A percentile compares a stretch with the other conserved stretches of the same genome.
Conservation (phyloP, 768 basidiomycete genomes). For the Amanita inopinata region DNA sequence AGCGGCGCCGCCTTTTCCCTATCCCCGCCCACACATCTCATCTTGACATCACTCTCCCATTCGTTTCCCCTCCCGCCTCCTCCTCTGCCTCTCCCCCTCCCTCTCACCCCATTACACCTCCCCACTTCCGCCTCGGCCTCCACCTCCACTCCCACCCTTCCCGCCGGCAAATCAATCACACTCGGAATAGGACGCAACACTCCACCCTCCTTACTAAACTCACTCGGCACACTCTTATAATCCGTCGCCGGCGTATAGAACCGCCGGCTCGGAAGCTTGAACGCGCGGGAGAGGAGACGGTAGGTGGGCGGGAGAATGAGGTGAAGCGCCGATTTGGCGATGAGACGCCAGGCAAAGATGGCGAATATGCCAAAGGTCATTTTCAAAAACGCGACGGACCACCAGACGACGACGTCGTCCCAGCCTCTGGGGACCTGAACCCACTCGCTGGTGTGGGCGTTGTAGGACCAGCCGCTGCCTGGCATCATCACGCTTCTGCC, state of each 20-base stretch:
- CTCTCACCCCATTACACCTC: slow-evolving; percentile 23
- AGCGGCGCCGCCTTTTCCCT: too few relatives aligned
- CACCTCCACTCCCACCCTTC: slow-evolving; percentile 29
- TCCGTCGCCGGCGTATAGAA: slow-evolving; percentile 92
- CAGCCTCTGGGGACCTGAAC: slow-evolving; percentile 25
- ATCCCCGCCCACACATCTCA: slow-evolving; percentile 11
- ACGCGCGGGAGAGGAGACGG: slow-evolving; percentile 57
- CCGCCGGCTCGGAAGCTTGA: slow-evolving; percentile 71
- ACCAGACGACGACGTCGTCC: slow-evolving; percentile 35
- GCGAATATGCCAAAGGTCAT: slow-evolving; percentile 49
- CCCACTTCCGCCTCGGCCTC: slow-evolving; percentile 37
- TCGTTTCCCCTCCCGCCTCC: slow-evolving; percentile 41
- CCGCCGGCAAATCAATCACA: slow-evolving; percentile 73
- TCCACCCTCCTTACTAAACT: slow-evolving; percentile 24
- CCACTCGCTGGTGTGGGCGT: slow-evolving; percentile 23
- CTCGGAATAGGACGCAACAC: slow-evolving; percentile 69
- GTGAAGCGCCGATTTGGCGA: slow-evolving; percentile 73
- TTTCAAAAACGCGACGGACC: slow-evolving; percentile 35
- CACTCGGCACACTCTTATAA: slow-evolving; percentile 60
- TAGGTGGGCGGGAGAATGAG: slow-evolving; percentile 75
- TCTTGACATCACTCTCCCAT: slow-evolving; percentile 17
- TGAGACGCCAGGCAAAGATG: slow-evolving; percentile 83
- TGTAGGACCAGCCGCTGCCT: slow-evolving; percentile 38
- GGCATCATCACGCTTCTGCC: slow-evolving; percentile 37
- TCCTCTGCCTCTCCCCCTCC: slow-evolving; percentile 19